Evolutionary conservation across 2,329 filamentous ascomycete species (phyloP), one percentile per base, ranked within the genome.

Genomic region (Apiospora malaysiana): DNA sequence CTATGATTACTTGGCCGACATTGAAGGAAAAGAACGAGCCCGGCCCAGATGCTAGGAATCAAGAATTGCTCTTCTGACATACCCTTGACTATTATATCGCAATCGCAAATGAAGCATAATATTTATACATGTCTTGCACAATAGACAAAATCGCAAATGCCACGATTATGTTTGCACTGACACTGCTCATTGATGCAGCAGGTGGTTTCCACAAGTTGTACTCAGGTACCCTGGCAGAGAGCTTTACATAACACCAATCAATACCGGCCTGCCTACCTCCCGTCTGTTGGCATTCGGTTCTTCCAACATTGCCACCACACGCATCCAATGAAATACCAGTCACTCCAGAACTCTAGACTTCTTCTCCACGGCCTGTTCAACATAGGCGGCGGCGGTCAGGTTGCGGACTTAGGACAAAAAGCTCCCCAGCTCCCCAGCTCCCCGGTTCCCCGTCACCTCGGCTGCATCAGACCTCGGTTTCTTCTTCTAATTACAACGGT

Each of bases 361-460:
- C 12, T 45, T 45, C 42, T 45, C 42, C 42, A 45, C 16, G 42
- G 16, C 16, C 42, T 45, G 16, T 49, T n/a, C 51, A 59, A 37
- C 51, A 59, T 59, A 59, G 51, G 37, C 51, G 14, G 37, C 51
- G 14, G 18, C 51, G 25, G 18, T 59, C 21, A 40, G 32, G n/a
- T 63, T 12, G 56, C 56, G 32, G 56, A n/a, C 32, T 63, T 40
- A 40, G 27, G 32, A 32, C 32, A 32, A 32, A 63, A 63, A 47
- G 45, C 18, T 47, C 45, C 21, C 43, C 18, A 45, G 43, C 14
- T 42, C 40, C 42, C 42, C 42, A 45, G 10, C 42, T 45, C 10
- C 42, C 42, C 42, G 42, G 51, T 16, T 59, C 27, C 51, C 27
- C 51, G 51, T 37, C 16, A 63, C 56, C 56, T 63, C 56, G 56